Percentiles rank a stretch among this genome's conserved stretches.
Conservation (phyloP, 2,329 filamentous ascomycete species). For the Claviceps sorghi region DNA sequence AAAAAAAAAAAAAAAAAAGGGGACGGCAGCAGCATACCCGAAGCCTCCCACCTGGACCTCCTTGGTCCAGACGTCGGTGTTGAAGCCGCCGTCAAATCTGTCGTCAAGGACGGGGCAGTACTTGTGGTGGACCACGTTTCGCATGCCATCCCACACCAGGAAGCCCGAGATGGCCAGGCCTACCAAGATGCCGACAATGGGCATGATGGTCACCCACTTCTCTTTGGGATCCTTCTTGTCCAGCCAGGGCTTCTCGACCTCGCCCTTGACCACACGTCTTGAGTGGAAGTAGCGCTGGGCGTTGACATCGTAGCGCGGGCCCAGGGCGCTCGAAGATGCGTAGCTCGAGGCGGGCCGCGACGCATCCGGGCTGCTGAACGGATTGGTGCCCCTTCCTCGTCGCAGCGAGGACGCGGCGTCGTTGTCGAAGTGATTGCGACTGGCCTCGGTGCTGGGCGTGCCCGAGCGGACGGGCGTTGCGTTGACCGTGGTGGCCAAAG, state of each 20-base stretch:
- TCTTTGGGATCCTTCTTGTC: constrained; percentile 60
- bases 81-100: constrained; percentile 44
- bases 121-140: constrained; percentile 57
- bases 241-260: constrained; percentile 65
- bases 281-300: constrained; percentile 55
- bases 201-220: constrained; percentile 77
- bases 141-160: constrained; percentile 60
- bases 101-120: constrained; percentile 58
- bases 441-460: constrained; percentile 26
- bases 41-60: constrained; percentile 64
- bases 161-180: constrained; percentile 56
- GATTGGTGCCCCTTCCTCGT: constrained; percentile 21
- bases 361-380: constrained; percentile 29
- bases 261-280: constrained; percentile 54
- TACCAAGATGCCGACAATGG: constrained; percentile 53
- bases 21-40: too few relatives aligned
- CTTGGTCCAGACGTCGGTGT: constrained; percentile 52
- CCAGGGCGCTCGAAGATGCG: constrained; percentile 27
- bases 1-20: too few relatives aligned
- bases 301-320: constrained; percentile 22
- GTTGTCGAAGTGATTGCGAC: constrained; percentile 28
- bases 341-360: constrained; percentile 35
- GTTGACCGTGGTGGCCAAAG: constrained; percentile 22
- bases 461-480: constrained; percentile 26
- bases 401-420: constrained; percentile 23